These are phyloP conservation scores for Aristolochia fimbriata DNA, from an alignment of 164 flowering plant species.

Conservation along the genomic window DNA sequence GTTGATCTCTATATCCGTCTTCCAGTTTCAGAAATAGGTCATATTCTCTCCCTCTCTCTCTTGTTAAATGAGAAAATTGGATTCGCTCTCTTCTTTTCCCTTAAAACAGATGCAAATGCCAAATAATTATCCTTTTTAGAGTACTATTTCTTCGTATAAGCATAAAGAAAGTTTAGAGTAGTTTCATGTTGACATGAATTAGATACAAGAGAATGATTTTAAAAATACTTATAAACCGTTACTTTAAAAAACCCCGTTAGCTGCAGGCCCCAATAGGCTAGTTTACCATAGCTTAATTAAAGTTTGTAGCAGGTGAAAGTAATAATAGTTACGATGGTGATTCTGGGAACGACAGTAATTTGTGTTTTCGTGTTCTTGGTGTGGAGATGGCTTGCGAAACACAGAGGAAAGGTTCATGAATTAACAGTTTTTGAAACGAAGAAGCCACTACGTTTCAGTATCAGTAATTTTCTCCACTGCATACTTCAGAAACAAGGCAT, in stretches of 20 bases:
- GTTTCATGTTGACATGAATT: background rate
- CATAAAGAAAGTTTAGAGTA: no score
- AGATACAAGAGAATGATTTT: no score
- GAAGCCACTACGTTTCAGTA: no score
- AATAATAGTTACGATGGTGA: background rate
- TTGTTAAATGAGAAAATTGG: background rate
- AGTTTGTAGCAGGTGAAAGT: background rate
- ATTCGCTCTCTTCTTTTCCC: no score
- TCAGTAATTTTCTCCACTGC: background rate
- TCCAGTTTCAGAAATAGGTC: constrained; percentile 11
- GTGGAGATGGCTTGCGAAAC: background rate
- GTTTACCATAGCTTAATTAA: background rate
- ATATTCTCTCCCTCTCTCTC: background rate
- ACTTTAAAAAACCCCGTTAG: no score
- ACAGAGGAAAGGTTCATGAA: background rate
- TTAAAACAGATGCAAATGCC: no score
- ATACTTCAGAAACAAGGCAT: background rate
- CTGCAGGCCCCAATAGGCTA: no score
- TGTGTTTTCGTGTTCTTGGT: background rate
- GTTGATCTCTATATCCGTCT: constrained; percentile 8
- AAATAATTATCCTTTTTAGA: no score
- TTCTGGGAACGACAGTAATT: background rate
- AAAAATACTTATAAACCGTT: no score
- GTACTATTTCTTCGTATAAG: no score
- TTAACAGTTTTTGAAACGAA: background rate